Evolutionary conservation across 495 filamentous ascomycete genomes (phyloP).

Genomic region (Penicillium herquei): DNA sequence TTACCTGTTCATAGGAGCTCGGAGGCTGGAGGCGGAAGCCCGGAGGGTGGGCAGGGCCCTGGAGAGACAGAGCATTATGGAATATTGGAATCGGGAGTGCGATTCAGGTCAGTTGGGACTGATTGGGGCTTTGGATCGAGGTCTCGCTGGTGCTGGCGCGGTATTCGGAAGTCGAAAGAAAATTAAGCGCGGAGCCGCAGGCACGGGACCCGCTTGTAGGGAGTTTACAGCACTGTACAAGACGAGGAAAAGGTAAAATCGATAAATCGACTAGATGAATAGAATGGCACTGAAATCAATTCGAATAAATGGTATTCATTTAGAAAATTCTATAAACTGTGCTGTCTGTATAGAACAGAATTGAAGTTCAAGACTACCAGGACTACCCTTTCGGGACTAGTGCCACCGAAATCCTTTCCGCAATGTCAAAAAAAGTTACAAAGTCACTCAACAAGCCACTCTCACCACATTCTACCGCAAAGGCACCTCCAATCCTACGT

Average conservation of each 20-base stretch:
- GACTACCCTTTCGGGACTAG: constrained; percentile 27
- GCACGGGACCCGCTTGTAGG: constrained; percentile 32
- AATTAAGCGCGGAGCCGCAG: constrained; percentile 41
- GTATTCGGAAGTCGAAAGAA: constrained; percentile 32
- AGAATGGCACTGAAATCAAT: too few relatives aligned
- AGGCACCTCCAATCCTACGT: not conserved
- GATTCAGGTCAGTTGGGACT: constrained; percentile 5
- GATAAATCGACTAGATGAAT: not conserved
- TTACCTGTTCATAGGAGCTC: constrained; percentile 25
- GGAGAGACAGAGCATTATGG: constrained; percentile 35
- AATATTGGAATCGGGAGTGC: not conserved
- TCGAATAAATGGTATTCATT: too few relatives aligned
- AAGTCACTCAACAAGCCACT: not conserved
- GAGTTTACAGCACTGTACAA: not conserved
- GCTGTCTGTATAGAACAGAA: not conserved
- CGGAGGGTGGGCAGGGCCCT: constrained; percentile 32
- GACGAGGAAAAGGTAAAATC: not conserved
- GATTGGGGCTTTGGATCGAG: constrained; percentile 8
- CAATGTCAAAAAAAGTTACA: constrained; percentile 12
- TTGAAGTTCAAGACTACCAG: not conserved
- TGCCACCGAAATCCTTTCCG: constrained; percentile 29
- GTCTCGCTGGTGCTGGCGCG: constrained; percentile 18
- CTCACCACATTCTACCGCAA: not conserved
- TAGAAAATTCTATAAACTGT: too few relatives aligned
- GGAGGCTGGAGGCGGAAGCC: constrained; percentile 16